phyloP scores from a whole-genome alignment of 345 rosid genomes.

The Abelmoschus esculentus region DNA sequence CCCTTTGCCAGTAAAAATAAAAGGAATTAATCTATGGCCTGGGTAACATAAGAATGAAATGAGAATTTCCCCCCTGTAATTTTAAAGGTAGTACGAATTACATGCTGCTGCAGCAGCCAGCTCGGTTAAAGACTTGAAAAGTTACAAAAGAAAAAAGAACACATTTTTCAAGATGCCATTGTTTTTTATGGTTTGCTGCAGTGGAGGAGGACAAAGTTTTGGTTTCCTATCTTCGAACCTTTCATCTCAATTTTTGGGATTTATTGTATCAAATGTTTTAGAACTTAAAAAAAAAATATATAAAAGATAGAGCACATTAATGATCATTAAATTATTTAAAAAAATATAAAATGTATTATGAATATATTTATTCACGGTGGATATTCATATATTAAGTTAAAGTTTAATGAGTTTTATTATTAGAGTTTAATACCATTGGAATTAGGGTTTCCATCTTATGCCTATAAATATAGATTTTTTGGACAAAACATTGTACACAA shows the following conservation, averaged over 20 bases:
- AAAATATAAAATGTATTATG: too few species aligned
- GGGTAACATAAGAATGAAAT: not conserved
- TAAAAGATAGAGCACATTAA: too few species aligned
- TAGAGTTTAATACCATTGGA: too few species aligned
- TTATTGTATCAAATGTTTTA: too few species aligned
- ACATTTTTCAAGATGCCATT: constrained; percentile 14
- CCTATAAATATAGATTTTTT: too few species aligned
- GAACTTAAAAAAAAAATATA: too few species aligned
- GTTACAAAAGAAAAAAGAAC: not conserved
- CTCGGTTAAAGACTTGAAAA: constrained; percentile 5
- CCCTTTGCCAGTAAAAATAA: not conserved
- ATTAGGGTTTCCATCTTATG: too few species aligned
- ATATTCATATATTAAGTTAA: too few species aligned
- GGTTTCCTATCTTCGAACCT: not conserved
- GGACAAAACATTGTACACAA: too few species aligned
- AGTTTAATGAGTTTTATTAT: too few species aligned
- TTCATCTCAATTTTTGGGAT: not conserved
- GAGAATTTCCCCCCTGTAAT: not conserved
- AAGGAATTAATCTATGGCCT: not conserved
- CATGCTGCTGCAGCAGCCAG: not conserved
- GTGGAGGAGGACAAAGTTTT: not conserved
- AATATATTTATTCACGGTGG: too few species aligned
- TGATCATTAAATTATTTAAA: too few species aligned
- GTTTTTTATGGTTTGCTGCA: not conserved
- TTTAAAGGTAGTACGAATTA: not conserved